Base-by-base conservation (phyloP, 2,329 filamentous ascomycete species). In the Purpureocillium lavendulum region DNA sequence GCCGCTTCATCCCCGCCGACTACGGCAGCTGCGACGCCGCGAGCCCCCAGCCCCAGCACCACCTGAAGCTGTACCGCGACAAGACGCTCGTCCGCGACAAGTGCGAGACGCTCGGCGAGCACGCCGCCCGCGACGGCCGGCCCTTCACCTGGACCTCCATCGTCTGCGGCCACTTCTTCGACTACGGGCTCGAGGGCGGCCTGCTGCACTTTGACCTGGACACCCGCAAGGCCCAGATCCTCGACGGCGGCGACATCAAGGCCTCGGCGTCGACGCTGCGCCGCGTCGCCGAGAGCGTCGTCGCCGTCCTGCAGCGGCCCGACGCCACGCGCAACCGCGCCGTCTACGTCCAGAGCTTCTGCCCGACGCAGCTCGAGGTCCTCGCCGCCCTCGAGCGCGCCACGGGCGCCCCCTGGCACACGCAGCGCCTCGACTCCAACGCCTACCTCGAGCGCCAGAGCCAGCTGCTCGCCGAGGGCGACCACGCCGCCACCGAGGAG, bases 1-100 rank as follows among this genome's bases (percentile, higher is more conserved):
- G 74, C 46, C 68, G 76, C 18, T 80, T 79, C 59, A 64, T 83
- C 31, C 77, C 78, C 2, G 72, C 73, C 12, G 78, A 83, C 47
- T 83, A 71, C 43, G 65, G 64, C 28, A 53, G 55, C 45, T 62
- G 59, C 37, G 60, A 63, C 42, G 58, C 60, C 1, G 49, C 53
- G 33, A 54, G 49, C n/a, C 58, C 58, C 18, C 57, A 66, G 47
- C 51, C 57, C 0, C 56, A 55, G 42, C 49, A 52, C 16, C 43
- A 57, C 3, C 42, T 63, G 15, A 50, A 53, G 40, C 49, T 63
- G 1, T 63, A 62, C 40, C 52, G 57, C 11, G 57, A 59, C 38
- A 62, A 62, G 51, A 51, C 53, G 10, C 39, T 47, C 8, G 59
- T 63, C 30, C 52, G 58, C 28, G 43, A 48, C 14, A 53, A 44